Conservation (phyloP, 371 early-diverging fungal species). For the Circinella umbellata region DNA sequence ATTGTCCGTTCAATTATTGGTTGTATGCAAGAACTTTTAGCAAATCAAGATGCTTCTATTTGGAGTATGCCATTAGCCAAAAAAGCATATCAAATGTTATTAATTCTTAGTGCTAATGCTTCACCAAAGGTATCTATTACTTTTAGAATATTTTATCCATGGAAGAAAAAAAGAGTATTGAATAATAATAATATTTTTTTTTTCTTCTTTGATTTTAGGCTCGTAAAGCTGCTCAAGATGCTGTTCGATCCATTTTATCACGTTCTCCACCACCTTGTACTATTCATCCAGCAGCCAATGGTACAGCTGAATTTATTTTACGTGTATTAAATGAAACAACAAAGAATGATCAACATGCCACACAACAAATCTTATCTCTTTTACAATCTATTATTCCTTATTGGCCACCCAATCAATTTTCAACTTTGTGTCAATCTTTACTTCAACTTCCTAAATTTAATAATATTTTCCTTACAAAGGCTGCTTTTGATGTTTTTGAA, state of each 20-base stretch:
- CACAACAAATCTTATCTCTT: constrained; percentile 80
- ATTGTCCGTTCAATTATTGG: constrained; percentile 75
- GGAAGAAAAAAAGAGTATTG: too few species aligned
- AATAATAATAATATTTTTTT: too few species aligned
- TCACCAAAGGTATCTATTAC: constrained; percentile 94
- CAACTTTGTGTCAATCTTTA: constrained; percentile 73
- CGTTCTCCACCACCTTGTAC: constrained; percentile 77
- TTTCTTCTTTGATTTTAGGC: too few species aligned
- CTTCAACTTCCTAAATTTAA: constrained; percentile 84
- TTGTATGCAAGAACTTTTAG: constrained; percentile 84
- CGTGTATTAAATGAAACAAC: constrained; percentile 72
- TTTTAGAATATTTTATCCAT: too few species aligned
- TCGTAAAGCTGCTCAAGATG: constrained; percentile 88
- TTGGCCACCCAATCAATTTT: constrained; percentile 73
- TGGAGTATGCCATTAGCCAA: constrained; percentile 77
- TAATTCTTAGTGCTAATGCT: constrained; percentile 79
- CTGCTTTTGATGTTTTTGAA: constrained; percentile 84
- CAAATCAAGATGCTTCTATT: constrained; percentile 74
- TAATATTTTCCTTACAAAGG: constrained; percentile 80
- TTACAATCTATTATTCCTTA: constrained; percentile 74
- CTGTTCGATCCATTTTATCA: constrained; percentile 69
- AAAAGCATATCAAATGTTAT: constrained; percentile 73
- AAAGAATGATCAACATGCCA: constrained; percentile 68
- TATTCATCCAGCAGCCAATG: constrained; percentile 80
- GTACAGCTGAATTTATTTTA: constrained; percentile 76